A percentile compares a stretch with the other conserved stretches of the same genome.
Conservation (phyloP, 805 yeast genomes). For the Ogataea parapolymorpha region DNA sequence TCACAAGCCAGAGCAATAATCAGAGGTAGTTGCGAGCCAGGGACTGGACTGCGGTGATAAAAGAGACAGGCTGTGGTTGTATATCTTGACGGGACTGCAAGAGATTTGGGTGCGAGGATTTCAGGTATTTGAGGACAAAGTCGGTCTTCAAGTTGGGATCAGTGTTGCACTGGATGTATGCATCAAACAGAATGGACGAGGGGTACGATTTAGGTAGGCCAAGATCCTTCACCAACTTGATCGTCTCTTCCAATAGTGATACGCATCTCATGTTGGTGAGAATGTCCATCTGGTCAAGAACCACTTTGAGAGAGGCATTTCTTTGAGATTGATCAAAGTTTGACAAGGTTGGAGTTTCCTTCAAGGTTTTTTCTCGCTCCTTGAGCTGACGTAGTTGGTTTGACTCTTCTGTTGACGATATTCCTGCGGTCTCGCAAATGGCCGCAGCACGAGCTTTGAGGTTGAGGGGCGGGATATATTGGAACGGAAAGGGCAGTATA, state of each 20-base stretch:
- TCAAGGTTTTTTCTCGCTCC: constrained; percentile 24
- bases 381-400: constrained; percentile 25
- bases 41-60: not conserved
- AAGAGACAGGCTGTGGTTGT: not conserved
- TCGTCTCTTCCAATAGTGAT: constrained; percentile 18
- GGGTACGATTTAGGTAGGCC: constrained; percentile 10
- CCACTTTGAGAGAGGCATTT: constrained; percentile 20
- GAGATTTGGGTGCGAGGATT: constrained; percentile 32
- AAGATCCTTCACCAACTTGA: constrained; percentile 21
- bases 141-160: constrained; percentile 37
- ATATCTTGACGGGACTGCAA: constrained; percentile 4
- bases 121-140: constrained; percentile 37
- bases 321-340: constrained; percentile 27
- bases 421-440: constrained; percentile 33
- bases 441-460: constrained; percentile 34
- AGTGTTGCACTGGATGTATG: constrained; percentile 33
- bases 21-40: constrained; percentile 4
- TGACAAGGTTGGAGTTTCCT: constrained; percentile 29
- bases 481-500: constrained; percentile 68
- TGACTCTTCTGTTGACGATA: constrained; percentile 29
- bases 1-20: constrained; percentile 48
- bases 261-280: constrained; percentile 32
- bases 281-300: constrained; percentile 27
- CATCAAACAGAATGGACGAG: constrained; percentile 38
- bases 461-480: constrained; percentile 61